A percentile compares a stretch with the other conserved stretches of the same genome.
phyloP scores from a whole-genome alignment of 2,329 filamentous ascomycete species.

The Neofusicoccum parvum region DNA sequence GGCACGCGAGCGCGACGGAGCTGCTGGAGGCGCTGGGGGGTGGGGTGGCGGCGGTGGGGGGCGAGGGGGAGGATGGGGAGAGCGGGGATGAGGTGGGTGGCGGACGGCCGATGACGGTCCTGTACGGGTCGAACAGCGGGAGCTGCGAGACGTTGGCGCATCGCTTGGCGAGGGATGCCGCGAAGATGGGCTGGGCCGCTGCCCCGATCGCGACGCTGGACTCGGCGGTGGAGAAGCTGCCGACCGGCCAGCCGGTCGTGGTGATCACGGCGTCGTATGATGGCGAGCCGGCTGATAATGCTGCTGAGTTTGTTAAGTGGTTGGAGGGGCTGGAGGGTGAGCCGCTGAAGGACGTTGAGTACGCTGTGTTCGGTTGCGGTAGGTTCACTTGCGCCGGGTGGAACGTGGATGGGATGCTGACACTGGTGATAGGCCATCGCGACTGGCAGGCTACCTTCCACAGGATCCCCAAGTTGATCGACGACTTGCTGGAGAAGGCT shows the following conservation, averaged over 20 bases:
- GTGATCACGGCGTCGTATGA: slow-evolving; percentile 48
- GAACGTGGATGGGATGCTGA: too few species aligned
- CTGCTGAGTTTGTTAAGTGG: slow-evolving; percentile 47
- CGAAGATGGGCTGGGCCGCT: slow-evolving; percentile 39
- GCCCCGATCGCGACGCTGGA: slow-evolving; percentile 40
- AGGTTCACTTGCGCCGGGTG: too few species aligned
- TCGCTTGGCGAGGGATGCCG: slow-evolving; percentile 38
- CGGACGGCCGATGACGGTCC: slow-evolving; percentile 32
- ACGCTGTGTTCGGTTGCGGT: slow-evolving; percentile 43
- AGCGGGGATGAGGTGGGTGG: background rate
- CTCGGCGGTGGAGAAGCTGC: slow-evolving; percentile 35
- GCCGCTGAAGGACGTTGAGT: slow-evolving; percentile 38
- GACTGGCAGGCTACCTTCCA: slow-evolving; percentile 48
- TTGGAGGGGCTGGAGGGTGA: slow-evolving; percentile 32
- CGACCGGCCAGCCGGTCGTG: slow-evolving; percentile 39
- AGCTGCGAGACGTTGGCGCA: slow-evolving; percentile 47
- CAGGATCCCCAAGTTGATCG: slow-evolving; percentile 41
- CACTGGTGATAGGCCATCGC: slow-evolving; percentile 33
- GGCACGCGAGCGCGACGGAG: slow-evolving; percentile 34
- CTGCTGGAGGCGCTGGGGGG: slow-evolving; percentile 27
- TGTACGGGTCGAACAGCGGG: slow-evolving; percentile 45
- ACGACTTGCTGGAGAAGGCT: slow-evolving; percentile 33
- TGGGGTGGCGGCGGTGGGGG: slow-evolving; percentile 21
- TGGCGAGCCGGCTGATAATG: slow-evolving; percentile 47
- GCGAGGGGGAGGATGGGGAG: slow-evolving; percentile 7